Evolutionary conservation across 768 basidiomycete species (phyloP), one percentile per base, ranked within the genome.

Genomic region (Lactarius hengduanensis): DNA sequence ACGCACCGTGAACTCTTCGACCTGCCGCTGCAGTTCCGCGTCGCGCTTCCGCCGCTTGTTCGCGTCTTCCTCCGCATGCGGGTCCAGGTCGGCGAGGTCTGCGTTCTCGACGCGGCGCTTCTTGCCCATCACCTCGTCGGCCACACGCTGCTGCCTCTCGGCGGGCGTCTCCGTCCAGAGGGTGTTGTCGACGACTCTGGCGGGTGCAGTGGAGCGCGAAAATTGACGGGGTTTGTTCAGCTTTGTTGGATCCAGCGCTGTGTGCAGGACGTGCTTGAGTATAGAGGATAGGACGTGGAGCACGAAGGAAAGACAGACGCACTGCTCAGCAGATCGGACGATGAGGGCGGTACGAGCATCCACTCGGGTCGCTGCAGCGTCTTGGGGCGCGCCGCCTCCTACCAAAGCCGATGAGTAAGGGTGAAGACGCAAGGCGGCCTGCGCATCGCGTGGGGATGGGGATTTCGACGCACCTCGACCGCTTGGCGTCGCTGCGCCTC

Each of bases 91-190:
- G 43, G 79, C 78, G 64, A 90, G 88, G 26, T 75, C 77, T 41
- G 79, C 78, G 64, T 91, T 88, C 30, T 75, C 83, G 4, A 86
- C 89, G 22, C 89, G 84, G 64, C 90, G 83, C 72, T 92, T 90
- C 78, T 92, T 94, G 50, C 97, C 96, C n/a, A 88, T 84, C 2
- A 97, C 89, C 76, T 99, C 96, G 73, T 98, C 96, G 1, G 88
- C 87, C n/a, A 98, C 80, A 1, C 97, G 84, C 72, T 96, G 89
- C 74, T 93, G 94, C 18, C 90, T 84, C 74, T 98, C 94, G 0
- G 89, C 89, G 0, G 97, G 97, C 0, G 97, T 98, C 80, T 99
- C 97, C 0, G 97, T 99, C 97, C 97, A 99, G 15, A 96, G 81
- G 2, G 87, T 88, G 62, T 77, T 83, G 70, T 91, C 90, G 36